Evolutionary conservation across 1,139 yeast genomes (phyloP), one percentile per base, ranked within the genome.

Genomic region (Magnusiomyces magnusii): DNA sequence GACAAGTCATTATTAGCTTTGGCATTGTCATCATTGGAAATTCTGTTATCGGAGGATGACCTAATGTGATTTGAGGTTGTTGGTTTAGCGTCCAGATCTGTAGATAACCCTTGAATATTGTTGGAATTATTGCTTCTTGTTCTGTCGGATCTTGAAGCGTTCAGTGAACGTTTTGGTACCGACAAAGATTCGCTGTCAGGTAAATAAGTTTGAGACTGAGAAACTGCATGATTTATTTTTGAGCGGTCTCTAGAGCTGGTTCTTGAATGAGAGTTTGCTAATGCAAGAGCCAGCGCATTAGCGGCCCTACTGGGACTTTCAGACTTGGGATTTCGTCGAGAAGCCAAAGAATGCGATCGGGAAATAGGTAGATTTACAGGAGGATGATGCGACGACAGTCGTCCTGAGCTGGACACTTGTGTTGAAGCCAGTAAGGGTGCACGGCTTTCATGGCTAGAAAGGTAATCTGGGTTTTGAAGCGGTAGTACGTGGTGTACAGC

Each of bases 401-500:
- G 27, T 17, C 51, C 50, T 9, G 51, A 36, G 41, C 55, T 44
- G 28, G 51, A 27, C 10, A 53, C 25, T 19, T 53, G 51, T 25
- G 55, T 21, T 15, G 50, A 27, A 3, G 50, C 41, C 17, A 53
- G 27, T 19, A 31, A 42, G 2, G 28, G 21, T 3, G 31, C 39
- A 17, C 42, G 31, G 25, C 28, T 44, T 28, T 53, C 55, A 5
- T 41, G 21, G 5, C 28, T 47, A 2, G 31, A 19, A n/a, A 53
- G 47, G 19, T 15, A 15, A 42, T 53, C 55, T 5, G 19, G 10
- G 24, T 31, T 53, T 10, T 24, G 55, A 13, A 27, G 34, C 2
- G 62, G 70, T 13, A 69, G 61, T 1, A 67, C 72, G 51, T 64
- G 64, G 15, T 65, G 64, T 57, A 69, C 66, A 23, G 66, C 70